Conservation (phyloP, 2,329 filamentous ascomycete genomes). For the Xylaria sp. region DNA sequence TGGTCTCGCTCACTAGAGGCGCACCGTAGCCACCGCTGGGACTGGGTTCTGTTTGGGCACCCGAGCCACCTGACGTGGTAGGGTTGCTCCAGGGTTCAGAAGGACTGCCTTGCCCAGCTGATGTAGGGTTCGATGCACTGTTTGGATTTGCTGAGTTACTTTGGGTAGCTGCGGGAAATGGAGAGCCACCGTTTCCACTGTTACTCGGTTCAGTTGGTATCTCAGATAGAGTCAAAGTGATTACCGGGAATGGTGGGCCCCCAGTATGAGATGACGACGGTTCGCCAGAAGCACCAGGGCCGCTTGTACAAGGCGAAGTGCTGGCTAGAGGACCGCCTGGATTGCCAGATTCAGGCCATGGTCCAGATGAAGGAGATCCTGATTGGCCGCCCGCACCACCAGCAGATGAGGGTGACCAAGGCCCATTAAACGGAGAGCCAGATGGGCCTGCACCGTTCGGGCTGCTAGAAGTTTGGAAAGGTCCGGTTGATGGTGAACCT, state of each 20-base stretch:
- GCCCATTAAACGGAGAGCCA: constrained; percentile 23
- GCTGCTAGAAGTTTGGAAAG: constrained; percentile 15
- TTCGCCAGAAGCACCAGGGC: constrained; percentile 10
- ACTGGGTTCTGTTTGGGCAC: constrained; percentile 28
- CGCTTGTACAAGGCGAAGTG: constrained; percentile 19
- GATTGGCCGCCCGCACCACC: constrained; percentile 26
- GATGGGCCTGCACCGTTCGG: constrained; percentile 18
- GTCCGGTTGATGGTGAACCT: constrained; percentile 22
- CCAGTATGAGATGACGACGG: constrained; percentile 33
- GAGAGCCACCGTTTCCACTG: constrained; percentile 21
- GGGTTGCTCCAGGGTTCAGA: constrained; percentile 34
- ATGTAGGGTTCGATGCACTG: constrained; percentile 33
- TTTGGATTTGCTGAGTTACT: constrained; percentile 29
- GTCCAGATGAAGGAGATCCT: constrained; percentile 32
- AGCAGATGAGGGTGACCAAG: constrained; percentile 32
- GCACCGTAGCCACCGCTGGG: constrained; percentile 44
- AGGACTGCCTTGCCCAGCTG: constrained; percentile 38
- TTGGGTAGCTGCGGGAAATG: constrained; percentile 22
- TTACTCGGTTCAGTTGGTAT: constrained; percentile 26
- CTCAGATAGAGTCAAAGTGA: constrained; percentile 44
- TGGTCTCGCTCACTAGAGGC: constrained; percentile 36
- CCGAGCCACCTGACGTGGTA: constrained; percentile 8
- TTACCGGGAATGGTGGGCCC: constrained; percentile 39
- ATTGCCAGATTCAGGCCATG: constrained; percentile 31
- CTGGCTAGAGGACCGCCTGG: constrained; percentile 28